Evolutionary conservation across 139 green algal genomes (phyloP).

Genomic region (Tetraselmis chui): DNA sequence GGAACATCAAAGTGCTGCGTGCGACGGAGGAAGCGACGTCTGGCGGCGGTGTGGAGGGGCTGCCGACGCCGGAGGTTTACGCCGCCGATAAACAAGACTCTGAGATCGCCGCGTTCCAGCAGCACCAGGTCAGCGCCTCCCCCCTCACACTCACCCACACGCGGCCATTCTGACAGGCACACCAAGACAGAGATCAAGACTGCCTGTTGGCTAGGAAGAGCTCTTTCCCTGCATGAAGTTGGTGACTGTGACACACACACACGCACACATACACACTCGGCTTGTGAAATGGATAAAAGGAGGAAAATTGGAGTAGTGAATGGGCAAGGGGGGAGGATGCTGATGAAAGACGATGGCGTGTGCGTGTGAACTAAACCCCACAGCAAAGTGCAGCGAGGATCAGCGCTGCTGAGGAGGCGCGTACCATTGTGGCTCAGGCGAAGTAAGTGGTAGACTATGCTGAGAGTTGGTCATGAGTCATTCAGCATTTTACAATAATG

Average conservation of each 20-base stretch:
- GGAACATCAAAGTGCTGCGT: too few relatives aligned
- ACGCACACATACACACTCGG: not conserved
- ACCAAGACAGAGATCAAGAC: too few relatives aligned
- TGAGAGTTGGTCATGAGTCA: too few relatives aligned
- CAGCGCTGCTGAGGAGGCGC: constrained; percentile 48
- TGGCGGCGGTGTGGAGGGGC: too few relatives aligned
- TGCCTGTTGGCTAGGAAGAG: not conserved
- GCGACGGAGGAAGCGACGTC: too few relatives aligned
- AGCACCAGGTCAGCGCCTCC: constrained; percentile 44
- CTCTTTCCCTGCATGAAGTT: not conserved
- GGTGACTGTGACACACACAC: not conserved
- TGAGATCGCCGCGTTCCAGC: constrained; percentile 39
- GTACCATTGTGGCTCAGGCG: constrained; percentile 49
- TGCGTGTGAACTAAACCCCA: not conserved
- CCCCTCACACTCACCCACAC: too few relatives aligned
- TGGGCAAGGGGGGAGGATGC: not conserved
- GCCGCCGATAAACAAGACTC: constrained; percentile 17
- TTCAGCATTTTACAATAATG: not conserved
- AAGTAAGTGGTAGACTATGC: constrained; percentile 28
- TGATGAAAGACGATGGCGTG: not conserved
- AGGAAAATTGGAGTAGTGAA: not conserved
- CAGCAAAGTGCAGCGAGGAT: constrained; percentile 29
- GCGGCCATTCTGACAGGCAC: too few relatives aligned
- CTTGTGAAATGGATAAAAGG: not conserved
- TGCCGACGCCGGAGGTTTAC: too few relatives aligned